Evolutionary conservation across 2,329 filamentous ascomycete genomes (phyloP).

Genomic region (Paraphaeosphaeria sporulosa): DNA sequence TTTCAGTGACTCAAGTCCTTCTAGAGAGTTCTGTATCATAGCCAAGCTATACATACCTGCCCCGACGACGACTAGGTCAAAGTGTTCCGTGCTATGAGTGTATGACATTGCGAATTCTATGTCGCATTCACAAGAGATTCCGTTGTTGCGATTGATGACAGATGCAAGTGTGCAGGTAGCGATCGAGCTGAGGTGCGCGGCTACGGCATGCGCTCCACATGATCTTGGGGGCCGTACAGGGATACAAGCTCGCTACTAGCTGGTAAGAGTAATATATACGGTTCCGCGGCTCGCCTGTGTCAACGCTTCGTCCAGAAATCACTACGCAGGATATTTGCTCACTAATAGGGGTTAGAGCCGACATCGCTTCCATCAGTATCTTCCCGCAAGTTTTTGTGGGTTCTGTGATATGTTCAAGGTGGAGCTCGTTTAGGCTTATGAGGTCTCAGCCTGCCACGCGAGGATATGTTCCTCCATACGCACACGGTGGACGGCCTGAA

Average conservation of each 20-base stretch:
- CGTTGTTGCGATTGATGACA: not conserved
- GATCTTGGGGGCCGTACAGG: not conserved
- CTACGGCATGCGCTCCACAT: not conserved
- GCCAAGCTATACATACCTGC: conserved; percentile 27
- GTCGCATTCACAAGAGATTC: not conserved
- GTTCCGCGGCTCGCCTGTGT: too few species aligned
- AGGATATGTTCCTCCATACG: too few species aligned
- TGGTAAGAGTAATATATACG: too few species aligned
- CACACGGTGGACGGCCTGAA: too few species aligned
- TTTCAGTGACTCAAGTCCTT: not conserved
- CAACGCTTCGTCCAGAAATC: too few species aligned
- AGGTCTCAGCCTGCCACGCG: too few species aligned
- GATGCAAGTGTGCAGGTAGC: not conserved
- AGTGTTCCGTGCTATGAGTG: conserved; percentile 18
- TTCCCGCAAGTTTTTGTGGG: too few species aligned
- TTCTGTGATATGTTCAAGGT: too few species aligned
- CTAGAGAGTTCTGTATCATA: not conserved
- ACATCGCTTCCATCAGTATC: too few species aligned
- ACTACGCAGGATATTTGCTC: too few species aligned
- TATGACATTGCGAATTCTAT: not conserved
- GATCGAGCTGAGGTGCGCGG: not conserved
- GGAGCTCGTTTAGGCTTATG: too few species aligned
- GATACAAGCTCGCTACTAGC: not conserved
- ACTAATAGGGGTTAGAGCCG: too few species aligned
- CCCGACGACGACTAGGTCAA: conserved; percentile 33